A percentile compares a stretch with the other conserved stretches of the same genome.
These are phyloP conservation scores for Alliaria petiolata DNA, from an alignment of 345 rosid genomes.

Conservation along the genomic window DNA sequence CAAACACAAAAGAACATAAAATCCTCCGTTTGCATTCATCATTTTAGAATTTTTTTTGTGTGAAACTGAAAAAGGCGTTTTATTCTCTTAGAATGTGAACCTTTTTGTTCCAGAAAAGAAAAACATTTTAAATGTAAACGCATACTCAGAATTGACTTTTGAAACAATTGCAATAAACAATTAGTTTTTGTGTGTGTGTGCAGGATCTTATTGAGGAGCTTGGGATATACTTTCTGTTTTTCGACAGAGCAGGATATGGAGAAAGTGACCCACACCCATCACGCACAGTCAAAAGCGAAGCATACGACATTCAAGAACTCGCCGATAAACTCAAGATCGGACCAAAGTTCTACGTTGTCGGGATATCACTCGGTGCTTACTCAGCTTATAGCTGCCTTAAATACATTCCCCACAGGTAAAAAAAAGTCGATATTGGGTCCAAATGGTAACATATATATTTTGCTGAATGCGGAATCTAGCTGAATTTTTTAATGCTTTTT, in stretches of 20 bases:
- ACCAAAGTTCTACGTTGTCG: conserved; percentile 63
- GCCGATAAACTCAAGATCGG: conserved; percentile 79
- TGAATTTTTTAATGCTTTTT: too few relatives aligned
- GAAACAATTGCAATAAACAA: neutral
- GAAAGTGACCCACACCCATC: conserved; percentile 88
- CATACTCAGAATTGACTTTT: neutral
- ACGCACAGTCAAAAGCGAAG: conserved; percentile 72
- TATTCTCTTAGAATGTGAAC: neutral
- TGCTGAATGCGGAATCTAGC: too few relatives aligned
- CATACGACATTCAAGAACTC: conserved; percentile 76
- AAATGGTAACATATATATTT: too few relatives aligned
- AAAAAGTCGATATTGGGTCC: too few relatives aligned
- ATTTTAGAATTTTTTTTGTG: neutral
- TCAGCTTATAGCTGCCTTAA: conserved; percentile 68
- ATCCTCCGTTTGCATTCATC: neutral
- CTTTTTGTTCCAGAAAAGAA: neutral
- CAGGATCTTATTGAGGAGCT: conserved; percentile 70
- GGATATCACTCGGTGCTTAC: conserved; percentile 80
- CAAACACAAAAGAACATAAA: neutral
- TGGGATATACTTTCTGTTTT: conserved; percentile 55
- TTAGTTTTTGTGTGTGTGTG: neutral
- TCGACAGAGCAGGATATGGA: conserved; percentile 92
- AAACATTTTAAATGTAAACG: neutral
- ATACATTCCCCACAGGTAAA: conserved; percentile 68
- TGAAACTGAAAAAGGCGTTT: neutral